A percentile compares a stretch with the other conserved stretches of the same genome.
phyloP scores from a whole-genome alignment of 352 stramenopile species.

The Pythium rhizo-oryzae region DNA sequence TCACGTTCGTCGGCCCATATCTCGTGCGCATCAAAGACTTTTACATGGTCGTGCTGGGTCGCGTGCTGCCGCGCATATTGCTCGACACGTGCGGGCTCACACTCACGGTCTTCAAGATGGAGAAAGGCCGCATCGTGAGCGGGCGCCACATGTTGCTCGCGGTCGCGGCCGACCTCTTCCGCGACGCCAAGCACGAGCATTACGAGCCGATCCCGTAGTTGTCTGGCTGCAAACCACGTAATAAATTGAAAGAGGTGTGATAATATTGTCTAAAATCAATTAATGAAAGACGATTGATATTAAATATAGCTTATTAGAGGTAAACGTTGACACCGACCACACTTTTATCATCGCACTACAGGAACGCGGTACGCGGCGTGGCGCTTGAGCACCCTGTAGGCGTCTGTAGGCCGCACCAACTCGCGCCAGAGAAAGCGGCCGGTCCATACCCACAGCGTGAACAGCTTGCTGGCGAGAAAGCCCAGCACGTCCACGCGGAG shows the following conservation, averaged over 20 bases:
- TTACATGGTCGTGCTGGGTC: constrained; percentile 23
- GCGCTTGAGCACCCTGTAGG: constrained; percentile 20
- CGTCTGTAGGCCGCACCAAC: background rate
- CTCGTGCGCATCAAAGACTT: constrained; percentile 29
- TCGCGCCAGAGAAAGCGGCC: constrained; percentile 16
- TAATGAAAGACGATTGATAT: too few species aligned
- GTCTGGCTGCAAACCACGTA: too few species aligned
- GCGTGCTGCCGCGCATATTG: constrained; percentile 1
- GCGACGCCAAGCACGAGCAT: constrained; percentile 10
- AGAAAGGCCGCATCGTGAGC: constrained; percentile 12
- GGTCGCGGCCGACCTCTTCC: constrained; percentile 13
- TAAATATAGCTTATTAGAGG: too few species aligned
- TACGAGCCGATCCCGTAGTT: constrained; percentile 13
- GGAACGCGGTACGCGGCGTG: constrained; percentile 6
- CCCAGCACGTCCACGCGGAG: background rate
- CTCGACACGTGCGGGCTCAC: constrained; percentile 25
- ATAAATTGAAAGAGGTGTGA: too few species aligned
- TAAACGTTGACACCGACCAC: background rate
- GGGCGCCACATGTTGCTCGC: constrained; percentile 23
- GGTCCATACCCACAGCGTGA: constrained; percentile 18
- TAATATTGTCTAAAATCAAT: too few species aligned
- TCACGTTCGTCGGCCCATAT: constrained; percentile 23
- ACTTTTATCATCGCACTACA: background rate
- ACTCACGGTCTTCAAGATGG: constrained; percentile 25
- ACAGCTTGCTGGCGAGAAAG: constrained; percentile 13